Conservation (phyloP, 495 filamentous ascomycete species). For the Podospora sp. region DNA sequence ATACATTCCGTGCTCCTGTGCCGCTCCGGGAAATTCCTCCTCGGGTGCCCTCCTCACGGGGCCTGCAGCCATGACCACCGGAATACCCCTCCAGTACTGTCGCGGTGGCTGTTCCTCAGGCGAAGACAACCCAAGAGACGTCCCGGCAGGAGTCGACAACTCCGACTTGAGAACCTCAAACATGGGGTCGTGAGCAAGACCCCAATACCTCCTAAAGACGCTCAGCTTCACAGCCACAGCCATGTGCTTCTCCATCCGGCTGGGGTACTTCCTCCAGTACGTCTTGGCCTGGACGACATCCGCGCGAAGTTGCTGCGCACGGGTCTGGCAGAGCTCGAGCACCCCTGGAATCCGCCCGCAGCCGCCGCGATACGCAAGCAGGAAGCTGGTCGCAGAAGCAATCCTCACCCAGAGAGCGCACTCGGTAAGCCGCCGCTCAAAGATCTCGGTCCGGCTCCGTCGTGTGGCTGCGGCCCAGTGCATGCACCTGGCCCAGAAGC, state of each 20-base stretch:
- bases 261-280: conserved; percentile 4
- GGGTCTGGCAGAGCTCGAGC: conserved; percentile 3
- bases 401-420: conserved; percentile 8
- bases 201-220: not conserved
- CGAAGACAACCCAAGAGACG: not conserved
- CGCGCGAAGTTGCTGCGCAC: conserved; percentile 3
- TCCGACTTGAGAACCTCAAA: not conserved
- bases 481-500: conserved; percentile 4
- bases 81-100: not conserved
- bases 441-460: not conserved
- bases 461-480: not conserved
- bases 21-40: not conserved
- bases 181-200: not conserved
- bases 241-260: conserved; percentile 4
- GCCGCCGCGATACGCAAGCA: not conserved
- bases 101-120: not conserved
- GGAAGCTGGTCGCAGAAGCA: conserved; percentile 1
- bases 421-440: not conserved
- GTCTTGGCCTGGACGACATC: conserved; percentile 2
- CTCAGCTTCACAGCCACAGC: not conserved
- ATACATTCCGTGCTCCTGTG: not conserved
- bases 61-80: not conserved
- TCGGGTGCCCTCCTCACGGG: not conserved
- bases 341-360: conserved; percentile 1
- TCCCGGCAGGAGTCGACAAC: not conserved